A percentile compares a stretch with the other conserved stretches of the same genome.
Evolutionary conservation across 495 filamentous ascomycete species (phyloP).

Genomic region (Terfezia boudieri): DNA sequence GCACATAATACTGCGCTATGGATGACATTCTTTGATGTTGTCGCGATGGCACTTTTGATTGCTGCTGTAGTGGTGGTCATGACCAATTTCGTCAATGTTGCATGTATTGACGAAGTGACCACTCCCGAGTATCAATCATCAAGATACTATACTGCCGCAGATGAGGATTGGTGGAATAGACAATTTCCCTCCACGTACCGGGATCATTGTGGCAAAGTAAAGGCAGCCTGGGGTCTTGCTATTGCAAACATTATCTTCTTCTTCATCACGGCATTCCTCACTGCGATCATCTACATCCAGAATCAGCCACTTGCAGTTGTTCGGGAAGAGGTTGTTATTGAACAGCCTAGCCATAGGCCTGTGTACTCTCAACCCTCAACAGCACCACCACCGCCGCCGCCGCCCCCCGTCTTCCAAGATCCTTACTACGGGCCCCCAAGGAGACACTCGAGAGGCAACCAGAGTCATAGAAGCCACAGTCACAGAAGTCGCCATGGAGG

Average conservation of each 20-base stretch:
- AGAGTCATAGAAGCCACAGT: background rate
- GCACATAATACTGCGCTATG: slow-evolving; percentile 17
- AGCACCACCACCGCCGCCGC: background rate
- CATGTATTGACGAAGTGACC: background rate
- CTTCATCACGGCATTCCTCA: slow-evolving; percentile 14
- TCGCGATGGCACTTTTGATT: slow-evolving; percentile 8
- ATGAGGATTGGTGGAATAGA: no score
- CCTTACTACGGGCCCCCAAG: background rate
- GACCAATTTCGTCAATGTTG: slow-evolving; percentile 6
- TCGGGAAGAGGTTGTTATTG: background rate
- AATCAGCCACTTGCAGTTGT: background rate
- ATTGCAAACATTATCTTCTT: slow-evolving; percentile 16
- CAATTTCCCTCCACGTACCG: background rate
- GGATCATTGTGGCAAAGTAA: slow-evolving; percentile 10
- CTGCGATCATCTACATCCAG: slow-evolving; percentile 3
- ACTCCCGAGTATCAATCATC: background rate
- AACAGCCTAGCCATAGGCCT: background rate
- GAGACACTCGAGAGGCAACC: background rate
- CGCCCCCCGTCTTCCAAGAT: background rate
- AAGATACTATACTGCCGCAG: background rate
- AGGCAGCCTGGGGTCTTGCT: slow-evolving; percentile 14
- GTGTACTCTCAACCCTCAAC: background rate
- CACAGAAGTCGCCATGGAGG: background rate
- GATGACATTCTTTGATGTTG: slow-evolving; percentile 11
- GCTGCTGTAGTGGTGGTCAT: slow-evolving; percentile 9